Conservation (phyloP, 2,329 filamentous ascomycete genomes). For the Pseudogymnoascus destructans region DNA sequence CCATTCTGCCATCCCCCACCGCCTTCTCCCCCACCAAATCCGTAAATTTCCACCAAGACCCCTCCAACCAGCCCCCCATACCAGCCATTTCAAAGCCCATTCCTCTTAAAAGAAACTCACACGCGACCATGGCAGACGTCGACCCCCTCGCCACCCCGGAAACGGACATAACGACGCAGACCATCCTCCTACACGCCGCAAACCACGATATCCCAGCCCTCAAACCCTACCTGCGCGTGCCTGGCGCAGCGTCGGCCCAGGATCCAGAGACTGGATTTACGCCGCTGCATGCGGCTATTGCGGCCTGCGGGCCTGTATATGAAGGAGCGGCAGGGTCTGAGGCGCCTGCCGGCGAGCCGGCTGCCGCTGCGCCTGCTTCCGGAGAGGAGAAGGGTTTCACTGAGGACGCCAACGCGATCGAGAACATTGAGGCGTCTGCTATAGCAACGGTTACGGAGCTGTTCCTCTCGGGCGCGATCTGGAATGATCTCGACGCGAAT, state of each 20-base stretch:
- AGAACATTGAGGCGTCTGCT: constrained; percentile 40
- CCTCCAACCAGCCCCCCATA: background rate
- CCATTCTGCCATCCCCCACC: background rate
- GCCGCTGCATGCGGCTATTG: constrained; percentile 80
- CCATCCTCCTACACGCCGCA: constrained; percentile 52
- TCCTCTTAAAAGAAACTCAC: background rate
- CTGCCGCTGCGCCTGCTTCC: constrained; percentile 13
- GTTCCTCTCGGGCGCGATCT: constrained; percentile 81
- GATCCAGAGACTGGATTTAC: constrained; percentile 77
- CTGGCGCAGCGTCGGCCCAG: constrained; percentile 56
- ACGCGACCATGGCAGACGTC: background rate
- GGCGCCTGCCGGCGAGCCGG: constrained; percentile 23
- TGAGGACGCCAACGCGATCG: constrained; percentile 28
- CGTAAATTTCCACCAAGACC: constrained; percentile 7
- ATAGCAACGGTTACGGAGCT: constrained; percentile 60
- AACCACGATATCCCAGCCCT: constrained; percentile 37
- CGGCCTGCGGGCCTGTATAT: constrained; percentile 42
- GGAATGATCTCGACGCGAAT: constrained; percentile 84
- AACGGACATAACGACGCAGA: constrained; percentile 31
- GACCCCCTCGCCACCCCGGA: constrained; percentile 19
- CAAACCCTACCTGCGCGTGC: constrained; percentile 24
- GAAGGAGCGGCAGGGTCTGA: background rate
- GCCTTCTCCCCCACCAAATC: background rate
- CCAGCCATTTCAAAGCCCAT: background rate
- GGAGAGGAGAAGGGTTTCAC: constrained; percentile 16